Evolutionary conservation across 2,329 filamentous ascomycete genomes (phyloP), one percentile per base, ranked within the genome.

Genomic region (Alternaria sp.): DNA sequence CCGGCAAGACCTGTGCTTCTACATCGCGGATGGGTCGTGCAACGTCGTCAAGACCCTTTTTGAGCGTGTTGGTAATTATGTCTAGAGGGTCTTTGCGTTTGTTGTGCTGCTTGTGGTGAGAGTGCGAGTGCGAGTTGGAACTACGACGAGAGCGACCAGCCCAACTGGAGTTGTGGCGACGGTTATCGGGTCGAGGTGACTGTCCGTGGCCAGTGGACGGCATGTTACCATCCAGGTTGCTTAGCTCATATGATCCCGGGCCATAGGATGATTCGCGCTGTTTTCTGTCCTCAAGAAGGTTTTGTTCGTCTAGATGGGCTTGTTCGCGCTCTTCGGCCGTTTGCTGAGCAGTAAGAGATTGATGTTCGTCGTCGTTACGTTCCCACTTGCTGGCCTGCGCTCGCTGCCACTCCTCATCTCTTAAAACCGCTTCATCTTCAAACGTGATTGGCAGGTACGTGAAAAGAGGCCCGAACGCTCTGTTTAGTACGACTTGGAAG

Each of bases 391-490:
- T 83, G 56, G 89, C 87, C 73, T 96, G 92, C 3, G 89, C 89
- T 45, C 90, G 84, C 67, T 92, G 89, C 73, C 98, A 99, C 37
- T 90, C 91, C 71, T 94, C 88, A 67, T 99, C 95, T 6, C 94
- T 89, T n/a, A 91, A 81, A 0, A 95, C 91, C 3, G 95, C 95
- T 72, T 97, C 94, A 63, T 98, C 95, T 75, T 99, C 95, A 54
- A 98, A 88, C 0, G 94, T 98, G 63, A 98, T 96, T 0, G 95
- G 95, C 3, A 99, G 81, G 71, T 97, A 97, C 37, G 90, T 87
- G 73, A 96, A 89, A 9, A 99, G 83, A 3, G 95, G 94, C 0
- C 86, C 86, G 67, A 99, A 98, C 0, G 93, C 90, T 53, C 83
- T 81, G 75, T 97, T 97, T 51, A 98, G 83, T 1, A 96, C 80